These are phyloP conservation scores for Phialophora chinensis DNA, from an alignment of 2,329 filamentous ascomycete species.

Conservation along the genomic window DNA sequence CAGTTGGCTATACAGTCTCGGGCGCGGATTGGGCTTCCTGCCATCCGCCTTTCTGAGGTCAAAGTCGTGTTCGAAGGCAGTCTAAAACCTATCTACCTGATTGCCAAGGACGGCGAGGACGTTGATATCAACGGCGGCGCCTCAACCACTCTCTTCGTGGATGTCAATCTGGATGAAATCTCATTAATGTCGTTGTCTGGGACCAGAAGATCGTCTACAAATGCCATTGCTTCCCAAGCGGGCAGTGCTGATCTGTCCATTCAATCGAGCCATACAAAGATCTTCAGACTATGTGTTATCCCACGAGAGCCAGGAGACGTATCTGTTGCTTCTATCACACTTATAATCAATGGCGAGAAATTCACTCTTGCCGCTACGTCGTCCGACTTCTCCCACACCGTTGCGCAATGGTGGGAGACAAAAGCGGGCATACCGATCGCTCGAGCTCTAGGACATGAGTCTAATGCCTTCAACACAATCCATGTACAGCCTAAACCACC, in stretches of 20 bases:
- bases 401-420: constrained; percentile 52
- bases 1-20: constrained; percentile 61
- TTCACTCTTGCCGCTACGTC: constrained; percentile 73
- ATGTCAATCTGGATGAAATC: constrained; percentile 46
- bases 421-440: constrained; percentile 45
- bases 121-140: constrained; percentile 36
- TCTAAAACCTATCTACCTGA: constrained; percentile 51
- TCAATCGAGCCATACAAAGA: constrained; percentile 68
- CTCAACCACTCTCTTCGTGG: constrained; percentile 42
- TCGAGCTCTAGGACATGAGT: constrained; percentile 52
- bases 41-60: constrained; percentile 57
- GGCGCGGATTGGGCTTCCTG: constrained; percentile 52
- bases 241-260: constrained; percentile 70
- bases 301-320: constrained; percentile 83
- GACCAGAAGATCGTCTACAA: constrained; percentile 44
- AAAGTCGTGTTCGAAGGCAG: constrained; percentile 61
- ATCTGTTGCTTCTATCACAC: constrained; percentile 66
- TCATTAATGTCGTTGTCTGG: constrained; percentile 40
- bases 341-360: constrained; percentile 67
- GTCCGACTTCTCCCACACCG: constrained; percentile 47
- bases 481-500: constrained; percentile 86
- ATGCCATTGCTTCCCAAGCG: constrained; percentile 51
- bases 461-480: constrained; percentile 60
- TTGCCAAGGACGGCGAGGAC: constrained; percentile 43
- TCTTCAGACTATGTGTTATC: constrained; percentile 73